phyloP scores from a whole-genome alignment of 1,284 basidiomycete species.

The Boletus subluridellus region DNA sequence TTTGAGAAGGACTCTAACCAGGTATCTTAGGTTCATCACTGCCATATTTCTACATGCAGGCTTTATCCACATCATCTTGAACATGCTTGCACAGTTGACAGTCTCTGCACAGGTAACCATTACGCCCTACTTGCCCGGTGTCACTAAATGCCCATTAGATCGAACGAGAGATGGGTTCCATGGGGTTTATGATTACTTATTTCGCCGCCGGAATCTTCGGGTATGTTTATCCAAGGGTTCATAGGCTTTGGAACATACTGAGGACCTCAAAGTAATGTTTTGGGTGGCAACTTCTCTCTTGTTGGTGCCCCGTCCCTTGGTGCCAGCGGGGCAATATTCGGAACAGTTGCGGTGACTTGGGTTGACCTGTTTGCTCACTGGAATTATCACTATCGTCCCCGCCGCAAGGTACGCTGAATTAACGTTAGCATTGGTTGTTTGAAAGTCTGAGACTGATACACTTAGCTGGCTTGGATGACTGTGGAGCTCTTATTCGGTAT shows the following conservation, averaged over 20 bases:
- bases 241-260: constrained; percentile 1
- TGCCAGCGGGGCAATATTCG: constrained; percentile 92
- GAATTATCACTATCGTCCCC: constrained; percentile 80
- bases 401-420: constrained; percentile 55
- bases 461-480: constrained; percentile 72
- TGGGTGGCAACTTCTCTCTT: constrained; percentile 89
- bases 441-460: neutral
- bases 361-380: constrained; percentile 92
- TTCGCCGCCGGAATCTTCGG: constrained; percentile 90
- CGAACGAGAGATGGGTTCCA: constrained; percentile 83
- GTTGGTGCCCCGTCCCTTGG: constrained; percentile 91
- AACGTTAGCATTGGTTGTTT: neutral
- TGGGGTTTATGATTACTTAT: constrained; percentile 79
- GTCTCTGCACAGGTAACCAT: constrained; percentile 68
- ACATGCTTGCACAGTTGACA: constrained; percentile 85
- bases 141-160: constrained; percentile 45
- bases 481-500: constrained; percentile 84
- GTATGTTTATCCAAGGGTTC: constrained; percentile 35
- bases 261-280: constrained; percentile 54
- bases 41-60: constrained; percentile 92
- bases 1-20: constrained; percentile 3
- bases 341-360: constrained; percentile 83
- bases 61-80: constrained; percentile 82
- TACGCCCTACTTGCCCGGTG: neutral
- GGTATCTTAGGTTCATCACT: constrained; percentile 64